Evolutionary conservation across 192 early-diverging fungal species (phyloP).

Genomic region (Kickxella alabastrina): DNA sequence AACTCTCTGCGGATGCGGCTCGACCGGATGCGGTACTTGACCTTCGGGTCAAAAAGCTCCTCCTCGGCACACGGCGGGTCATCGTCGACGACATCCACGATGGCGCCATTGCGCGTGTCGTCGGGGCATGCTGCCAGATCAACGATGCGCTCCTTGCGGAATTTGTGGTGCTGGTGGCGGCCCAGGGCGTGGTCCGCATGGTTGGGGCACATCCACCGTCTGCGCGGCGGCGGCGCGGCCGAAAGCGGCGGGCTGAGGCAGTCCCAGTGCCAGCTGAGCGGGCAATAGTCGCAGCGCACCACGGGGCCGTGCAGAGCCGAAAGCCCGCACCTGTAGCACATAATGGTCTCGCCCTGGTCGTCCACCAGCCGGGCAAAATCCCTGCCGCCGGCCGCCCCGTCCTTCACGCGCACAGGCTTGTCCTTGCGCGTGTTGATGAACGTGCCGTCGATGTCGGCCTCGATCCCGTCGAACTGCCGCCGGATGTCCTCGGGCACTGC

Average conservation of each 20-base stretch:
- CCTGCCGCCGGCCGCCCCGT: slow-evolving; percentile 22
- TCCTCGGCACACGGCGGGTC: slow-evolving; percentile 32
- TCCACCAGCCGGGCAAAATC: slow-evolving; percentile 40
- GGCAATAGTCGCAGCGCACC: slow-evolving; percentile 49
- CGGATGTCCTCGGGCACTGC: slow-evolving; percentile 49
- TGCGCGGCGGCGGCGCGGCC: slow-evolving; percentile 32
- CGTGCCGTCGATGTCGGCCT: slow-evolving; percentile 34
- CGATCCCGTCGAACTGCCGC: slow-evolving; percentile 42
- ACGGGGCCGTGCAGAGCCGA: slow-evolving; percentile 39
- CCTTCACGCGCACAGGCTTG: slow-evolving; percentile 22
- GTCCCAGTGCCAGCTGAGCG: slow-evolving; percentile 51
- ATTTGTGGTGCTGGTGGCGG: slow-evolving; percentile 39
- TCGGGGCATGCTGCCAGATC: slow-evolving; percentile 30
- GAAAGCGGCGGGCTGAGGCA: slow-evolving; percentile 49
- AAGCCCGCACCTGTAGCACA: slow-evolving; percentile 48
- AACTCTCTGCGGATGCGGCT: slow-evolving; percentile 34
- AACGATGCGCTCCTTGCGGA: slow-evolving; percentile 44
- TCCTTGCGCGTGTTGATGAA: slow-evolving; percentile 39
- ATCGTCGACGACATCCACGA: slow-evolving; percentile 44
- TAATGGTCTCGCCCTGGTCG: slow-evolving; percentile 35
- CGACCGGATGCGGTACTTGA: slow-evolving; percentile 31
- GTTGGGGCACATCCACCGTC: slow-evolving; percentile 51
- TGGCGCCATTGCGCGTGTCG: slow-evolving; percentile 32
- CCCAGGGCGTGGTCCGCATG: slow-evolving; percentile 46
- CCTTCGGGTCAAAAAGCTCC: slow-evolving; percentile 46